phyloP scores from a whole-genome alignment of 2,329 filamentous ascomycete genomes.

The Botrytis medusae region DNA sequence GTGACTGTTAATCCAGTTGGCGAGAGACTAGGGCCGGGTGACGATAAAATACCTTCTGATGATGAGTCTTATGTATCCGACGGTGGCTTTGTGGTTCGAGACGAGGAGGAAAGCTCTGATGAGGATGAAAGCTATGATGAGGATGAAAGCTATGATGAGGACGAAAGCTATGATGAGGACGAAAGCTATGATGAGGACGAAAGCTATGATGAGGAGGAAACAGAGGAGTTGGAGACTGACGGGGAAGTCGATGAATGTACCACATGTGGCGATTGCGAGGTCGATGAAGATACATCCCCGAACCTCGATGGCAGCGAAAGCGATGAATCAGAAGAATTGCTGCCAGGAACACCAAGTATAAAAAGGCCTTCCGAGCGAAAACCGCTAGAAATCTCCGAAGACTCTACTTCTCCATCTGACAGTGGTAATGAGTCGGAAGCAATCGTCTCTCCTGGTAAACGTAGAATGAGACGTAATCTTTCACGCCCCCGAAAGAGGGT shows the following conservation, averaged over 20 bases:
- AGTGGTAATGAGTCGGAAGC: background rate
- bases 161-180: background rate
- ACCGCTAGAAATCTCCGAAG: background rate
- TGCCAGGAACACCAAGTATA: background rate
- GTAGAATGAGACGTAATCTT: background rate
- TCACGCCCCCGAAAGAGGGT: background rate
- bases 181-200: background rate
- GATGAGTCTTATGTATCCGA: background rate
- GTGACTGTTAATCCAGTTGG: background rate
- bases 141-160: background rate
- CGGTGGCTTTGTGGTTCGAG: background rate
- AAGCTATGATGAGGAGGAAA: background rate
- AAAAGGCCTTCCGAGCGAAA: background rate
- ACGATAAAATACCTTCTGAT: conserved; percentile 1
- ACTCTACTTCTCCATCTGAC: background rate
- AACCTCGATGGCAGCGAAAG: background rate
- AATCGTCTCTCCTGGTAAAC: background rate
- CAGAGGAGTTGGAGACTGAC: background rate
- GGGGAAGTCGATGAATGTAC: background rate
- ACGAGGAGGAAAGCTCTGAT: conserved; percentile 1
- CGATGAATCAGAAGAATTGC: background rate
- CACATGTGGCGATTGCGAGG: background rate
- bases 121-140: conserved; percentile 1
- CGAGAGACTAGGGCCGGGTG: background rate
- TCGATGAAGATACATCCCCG: background rate